These are phyloP conservation scores for Nicotiana tomentosiformis DNA, from an alignment of 257 asterid genomes.

Conservation along the genomic window DNA sequence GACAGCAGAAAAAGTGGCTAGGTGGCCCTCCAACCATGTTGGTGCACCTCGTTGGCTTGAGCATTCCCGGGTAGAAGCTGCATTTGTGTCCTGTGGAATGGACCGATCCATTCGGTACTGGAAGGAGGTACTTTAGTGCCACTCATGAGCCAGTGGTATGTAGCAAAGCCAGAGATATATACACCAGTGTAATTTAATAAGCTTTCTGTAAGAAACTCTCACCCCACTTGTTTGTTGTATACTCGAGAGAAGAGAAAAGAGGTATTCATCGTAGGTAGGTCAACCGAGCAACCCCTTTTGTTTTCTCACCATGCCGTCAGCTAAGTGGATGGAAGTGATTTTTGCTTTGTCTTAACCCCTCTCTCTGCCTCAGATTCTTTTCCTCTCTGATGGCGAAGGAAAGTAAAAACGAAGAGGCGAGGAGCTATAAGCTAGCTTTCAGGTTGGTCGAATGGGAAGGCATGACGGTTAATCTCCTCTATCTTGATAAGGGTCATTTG, in stretches of 20 bases:
- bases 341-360: background rate
- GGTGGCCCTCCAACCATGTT: slow-evolving; percentile 75
- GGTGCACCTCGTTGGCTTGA: slow-evolving; percentile 83
- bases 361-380: background rate
- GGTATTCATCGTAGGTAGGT: background rate
- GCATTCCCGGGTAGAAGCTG: slow-evolving; percentile 66
- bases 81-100: slow-evolving; percentile 63
- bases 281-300: background rate
- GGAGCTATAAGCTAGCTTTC: background rate
- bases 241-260: background rate
- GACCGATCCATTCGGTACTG: slow-evolving; percentile 73
- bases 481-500: background rate
- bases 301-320: background rate
- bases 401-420: background rate
- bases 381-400: background rate
- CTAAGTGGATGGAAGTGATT: background rate
- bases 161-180: background rate
- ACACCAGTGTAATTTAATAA: background rate
- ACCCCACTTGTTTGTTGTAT: background rate
- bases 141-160: background rate
- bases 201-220: background rate
- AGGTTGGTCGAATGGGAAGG: background rate
- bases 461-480: background rate
- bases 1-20: slow-evolving; percentile 63
- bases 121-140: slow-evolving; percentile 34